Evolutionary conservation across 179 eudicot genomes (phyloP), one percentile per base, ranked within the genome.

Genomic region (Gypsophila paniculata): DNA sequence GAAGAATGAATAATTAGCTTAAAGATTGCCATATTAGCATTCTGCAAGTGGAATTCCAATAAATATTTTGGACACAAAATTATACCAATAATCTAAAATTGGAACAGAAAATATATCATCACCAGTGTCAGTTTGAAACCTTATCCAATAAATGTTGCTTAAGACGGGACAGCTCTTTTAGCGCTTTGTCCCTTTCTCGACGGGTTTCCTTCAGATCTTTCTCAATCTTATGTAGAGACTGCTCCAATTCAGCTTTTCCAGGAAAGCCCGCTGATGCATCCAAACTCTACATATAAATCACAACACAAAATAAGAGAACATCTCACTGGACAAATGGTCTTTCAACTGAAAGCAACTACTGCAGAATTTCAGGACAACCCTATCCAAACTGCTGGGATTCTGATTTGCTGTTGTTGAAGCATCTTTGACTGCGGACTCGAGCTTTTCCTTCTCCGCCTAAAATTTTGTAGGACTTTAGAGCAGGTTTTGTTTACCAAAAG

Each of bases 71-170:
- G 19, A 44, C 10, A 52, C 39, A 32, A 14, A 49, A 70, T n/a
- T 17, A n/a, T 18, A 5, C 14, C 14, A 54, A 21, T 19, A 36
- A 2, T 39, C 38, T 18, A 25, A 21, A 73, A 18, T 3, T 39
- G 21, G 6, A 5, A 32, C 18, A 39, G 46, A 57, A 46, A 12
- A 67, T 10, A 72, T 15, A 13, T 62, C 23, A 61, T 36, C 46
- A 15, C 57, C 61, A 61, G 57, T n/a, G n/a, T 21, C 25, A 68
- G 38, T 18, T 52, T 29, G 36, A 29, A 69, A 94, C 99, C 99
- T 94, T 91, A 64, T 94, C 95, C 63, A 94, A 77, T 70, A 94
- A 87, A 78, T 94, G 99, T 82, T 94, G 91, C 85, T 94, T 94
- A 44, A 94, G 95, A 68, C 99, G 94, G 72, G 87, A 84, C 65